phyloP scores from a whole-genome alignment of 768 basidiomycete genomes.

The Mycena latifolia region DNA sequence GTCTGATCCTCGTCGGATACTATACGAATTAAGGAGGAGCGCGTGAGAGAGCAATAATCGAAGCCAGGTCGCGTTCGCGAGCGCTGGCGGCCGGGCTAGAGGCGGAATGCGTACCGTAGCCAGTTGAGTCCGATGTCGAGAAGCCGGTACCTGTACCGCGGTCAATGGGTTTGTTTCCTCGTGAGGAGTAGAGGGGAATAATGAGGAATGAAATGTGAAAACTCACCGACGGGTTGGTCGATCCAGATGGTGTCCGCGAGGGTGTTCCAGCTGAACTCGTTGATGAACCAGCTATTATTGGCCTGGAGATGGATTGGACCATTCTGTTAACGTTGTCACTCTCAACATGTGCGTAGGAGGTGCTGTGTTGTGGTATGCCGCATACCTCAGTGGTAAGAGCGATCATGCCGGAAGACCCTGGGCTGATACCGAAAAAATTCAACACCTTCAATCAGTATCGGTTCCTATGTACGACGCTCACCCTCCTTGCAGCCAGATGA shows the following conservation, averaged over 20 bases:
- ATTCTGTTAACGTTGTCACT: constrained; percentile 16
- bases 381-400: constrained; percentile 74
- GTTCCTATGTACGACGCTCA: constrained; percentile 3
- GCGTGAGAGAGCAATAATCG: neutral
- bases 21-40: constrained; percentile 4
- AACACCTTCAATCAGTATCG: constrained; percentile 5
- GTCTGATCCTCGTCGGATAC: constrained; percentile 61
- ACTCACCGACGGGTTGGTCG: constrained; percentile 59
- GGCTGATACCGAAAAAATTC: constrained; percentile 48
- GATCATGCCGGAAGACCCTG: constrained; percentile 78
- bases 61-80: neutral
- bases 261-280: constrained; percentile 56
- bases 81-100: neutral
- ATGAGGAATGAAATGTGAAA: no score
- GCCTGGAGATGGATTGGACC: constrained; percentile 27
- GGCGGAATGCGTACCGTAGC: constrained; percentile 50
- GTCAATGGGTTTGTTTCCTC: no score
- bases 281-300: constrained; percentile 49
- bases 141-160: constrained; percentile 51
- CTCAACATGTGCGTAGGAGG: constrained; percentile 1
- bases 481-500: constrained; percentile 79
- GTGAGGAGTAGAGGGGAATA: neutral
- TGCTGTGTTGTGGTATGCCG: constrained; percentile 28
- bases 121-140: constrained; percentile 57
- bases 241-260: constrained; percentile 64